Conservation (phyloP, 352 stramenopile genomes). For the Globisporangium perplexum region DNA sequence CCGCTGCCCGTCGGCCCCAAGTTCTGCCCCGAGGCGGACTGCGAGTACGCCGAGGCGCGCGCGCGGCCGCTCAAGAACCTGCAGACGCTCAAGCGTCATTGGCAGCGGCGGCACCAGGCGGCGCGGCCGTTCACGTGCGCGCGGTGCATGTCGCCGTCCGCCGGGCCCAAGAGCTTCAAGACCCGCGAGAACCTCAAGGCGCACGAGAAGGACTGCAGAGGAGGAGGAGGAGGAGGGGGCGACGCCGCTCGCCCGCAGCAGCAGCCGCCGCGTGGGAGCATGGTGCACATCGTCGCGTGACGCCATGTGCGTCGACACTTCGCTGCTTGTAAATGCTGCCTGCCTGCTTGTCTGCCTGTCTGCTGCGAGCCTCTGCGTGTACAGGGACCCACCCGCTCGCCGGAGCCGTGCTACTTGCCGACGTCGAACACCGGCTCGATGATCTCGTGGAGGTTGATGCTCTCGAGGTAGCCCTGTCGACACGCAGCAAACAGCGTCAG, state of each 20-base stretch:
- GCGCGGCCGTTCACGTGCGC: conserved; percentile 45
- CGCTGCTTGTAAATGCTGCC: no score
- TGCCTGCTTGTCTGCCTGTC: no score
- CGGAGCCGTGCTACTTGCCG: conserved; percentile 43
- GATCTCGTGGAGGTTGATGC: conserved; percentile 84
- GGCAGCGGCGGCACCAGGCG: conserved; percentile 54
- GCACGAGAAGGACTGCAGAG: conserved; percentile 57
- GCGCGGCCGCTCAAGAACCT: conserved; percentile 57
- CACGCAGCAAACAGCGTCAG: no score
- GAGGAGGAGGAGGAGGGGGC: conserved; percentile 5
- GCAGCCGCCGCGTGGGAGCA: neutral
- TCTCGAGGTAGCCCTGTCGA: conserved; percentile 71
- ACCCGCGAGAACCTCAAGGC: conserved; percentile 67
- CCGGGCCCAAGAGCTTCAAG: conserved; percentile 53
- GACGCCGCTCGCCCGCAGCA: neutral
- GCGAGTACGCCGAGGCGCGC: conserved; percentile 37
- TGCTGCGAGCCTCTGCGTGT: no score
- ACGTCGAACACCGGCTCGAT: conserved; percentile 84
- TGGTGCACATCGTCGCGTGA: neutral
- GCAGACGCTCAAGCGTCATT: conserved; percentile 70
- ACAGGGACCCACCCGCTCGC: no score
- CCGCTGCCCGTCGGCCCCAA: conserved; percentile 55
- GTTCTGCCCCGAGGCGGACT: conserved; percentile 46
- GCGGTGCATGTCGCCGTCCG: conserved; percentile 20
- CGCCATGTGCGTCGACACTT: neutral